Conservation (phyloP, 2,329 filamentous ascomycete genomes). For the Colletotrichum camelliae region DNA sequence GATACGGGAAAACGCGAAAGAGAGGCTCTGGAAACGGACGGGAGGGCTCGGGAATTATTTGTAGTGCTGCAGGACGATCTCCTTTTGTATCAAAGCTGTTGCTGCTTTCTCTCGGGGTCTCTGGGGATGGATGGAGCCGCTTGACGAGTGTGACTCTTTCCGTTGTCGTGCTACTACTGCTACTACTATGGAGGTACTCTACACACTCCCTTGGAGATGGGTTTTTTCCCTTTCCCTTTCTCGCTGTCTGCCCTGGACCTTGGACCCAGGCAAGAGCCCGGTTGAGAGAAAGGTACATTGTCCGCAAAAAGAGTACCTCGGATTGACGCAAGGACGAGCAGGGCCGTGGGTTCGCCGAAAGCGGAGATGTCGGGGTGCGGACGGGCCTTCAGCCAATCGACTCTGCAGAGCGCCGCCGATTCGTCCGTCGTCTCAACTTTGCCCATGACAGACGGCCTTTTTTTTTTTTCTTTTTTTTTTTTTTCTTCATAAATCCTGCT, state of each 20-base stretch:
- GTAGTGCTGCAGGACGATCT: slow-evolving; percentile 5
- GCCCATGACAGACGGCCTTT: slow-evolving; percentile 7
- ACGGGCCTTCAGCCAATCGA: slow-evolving; percentile 12
- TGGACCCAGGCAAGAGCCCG: not conserved
- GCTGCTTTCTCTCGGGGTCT: not conserved
- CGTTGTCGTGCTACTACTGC: slow-evolving; percentile 16
- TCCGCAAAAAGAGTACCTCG: slow-evolving; percentile 4
- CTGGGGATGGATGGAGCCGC: slow-evolving; percentile 4
- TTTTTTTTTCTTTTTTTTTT: not conserved
- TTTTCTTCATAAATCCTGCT: not conserved
- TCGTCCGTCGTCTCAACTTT: slow-evolving; percentile 22
- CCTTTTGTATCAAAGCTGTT: not conserved
- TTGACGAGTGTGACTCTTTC: slow-evolving; percentile 25
- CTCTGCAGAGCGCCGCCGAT: slow-evolving; percentile 8
- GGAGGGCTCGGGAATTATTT: slow-evolving; percentile 9
- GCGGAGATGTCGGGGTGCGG: slow-evolving; percentile 25
- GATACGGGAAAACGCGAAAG: not conserved
- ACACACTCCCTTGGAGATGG: slow-evolving; percentile 11
- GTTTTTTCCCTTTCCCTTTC: not conserved
- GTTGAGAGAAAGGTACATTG: not conserved
- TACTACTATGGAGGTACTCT: not conserved
- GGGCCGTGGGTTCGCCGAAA: slow-evolving; percentile 25
- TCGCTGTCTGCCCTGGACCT: not conserved
- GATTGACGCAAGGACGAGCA: slow-evolving; percentile 18
- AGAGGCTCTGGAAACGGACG: not conserved